Conservation (phyloP, 257 asterid species). For the Przewalskia tangutica region DNA sequence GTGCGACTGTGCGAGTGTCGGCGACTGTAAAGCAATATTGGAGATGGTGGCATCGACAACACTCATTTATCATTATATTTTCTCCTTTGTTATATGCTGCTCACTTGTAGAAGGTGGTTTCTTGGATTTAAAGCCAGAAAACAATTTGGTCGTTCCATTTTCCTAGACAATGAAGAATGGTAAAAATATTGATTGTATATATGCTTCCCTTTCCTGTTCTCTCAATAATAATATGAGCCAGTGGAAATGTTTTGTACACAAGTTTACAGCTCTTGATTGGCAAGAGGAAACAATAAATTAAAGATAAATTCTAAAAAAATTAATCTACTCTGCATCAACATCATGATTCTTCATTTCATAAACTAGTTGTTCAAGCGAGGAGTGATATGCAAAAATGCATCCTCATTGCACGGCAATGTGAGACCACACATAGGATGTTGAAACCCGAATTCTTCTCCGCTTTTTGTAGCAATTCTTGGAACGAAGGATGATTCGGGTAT, state of each 20-base stretch:
- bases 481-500: background rate
- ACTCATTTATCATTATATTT: too few relatives aligned
- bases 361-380: background rate
- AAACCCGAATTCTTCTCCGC: slow-evolving; percentile 9
- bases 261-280: background rate
- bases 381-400: background rate
- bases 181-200: background rate
- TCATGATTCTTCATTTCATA: background rate
- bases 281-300: background rate
- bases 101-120: too few relatives aligned
- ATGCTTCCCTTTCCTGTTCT: background rate
- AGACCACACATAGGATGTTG: slow-evolving; percentile 1
- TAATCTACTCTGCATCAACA: background rate
- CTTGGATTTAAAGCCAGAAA: too few relatives aligned
- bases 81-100: too few relatives aligned
- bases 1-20: too few relatives aligned
- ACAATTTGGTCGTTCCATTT: too few relatives aligned
- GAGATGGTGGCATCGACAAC: too few relatives aligned
- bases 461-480: background rate
- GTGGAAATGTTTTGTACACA: background rate
- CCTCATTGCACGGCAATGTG: background rate
- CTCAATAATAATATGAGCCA: background rate
- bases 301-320: background rate
- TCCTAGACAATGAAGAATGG: background rate
- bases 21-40: too few relatives aligned